These are phyloP conservation scores for Penicillium riverlandense DNA, from an alignment of 495 filamentous ascomycete genomes.

Conservation along the genomic window DNA sequence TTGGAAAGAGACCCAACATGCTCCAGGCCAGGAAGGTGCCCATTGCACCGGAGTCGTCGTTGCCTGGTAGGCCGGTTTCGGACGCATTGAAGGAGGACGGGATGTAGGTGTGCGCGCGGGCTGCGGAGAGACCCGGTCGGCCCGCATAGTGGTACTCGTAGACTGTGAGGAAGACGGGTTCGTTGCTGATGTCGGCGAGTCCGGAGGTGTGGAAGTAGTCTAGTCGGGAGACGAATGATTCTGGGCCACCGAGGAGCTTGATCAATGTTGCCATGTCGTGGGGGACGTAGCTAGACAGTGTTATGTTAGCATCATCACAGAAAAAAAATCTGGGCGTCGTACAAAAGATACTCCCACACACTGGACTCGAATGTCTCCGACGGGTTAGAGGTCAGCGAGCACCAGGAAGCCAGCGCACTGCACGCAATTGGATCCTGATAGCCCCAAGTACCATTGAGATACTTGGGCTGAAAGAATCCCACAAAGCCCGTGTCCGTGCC, in stretches of 20 bases:
- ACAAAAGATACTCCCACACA: conserved; percentile 61
- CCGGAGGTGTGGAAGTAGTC: conserved; percentile 60
- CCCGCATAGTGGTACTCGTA: conserved; percentile 70
- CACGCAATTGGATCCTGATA: conserved; percentile 66
- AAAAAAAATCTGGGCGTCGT: background rate
- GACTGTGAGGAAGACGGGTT: conserved; percentile 63
- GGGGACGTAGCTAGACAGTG: conserved; percentile 48
- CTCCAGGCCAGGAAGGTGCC: conserved; percentile 56
- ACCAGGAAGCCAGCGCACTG: conserved; percentile 45
- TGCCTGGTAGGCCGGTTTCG: conserved; percentile 56
- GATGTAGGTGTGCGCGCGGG: conserved; percentile 57
- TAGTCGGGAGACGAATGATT: conserved; percentile 52
- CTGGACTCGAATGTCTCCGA: conserved; percentile 65
- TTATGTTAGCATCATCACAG: background rate
- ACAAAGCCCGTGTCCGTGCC: conserved; percentile 55
- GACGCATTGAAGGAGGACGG: conserved; percentile 55
- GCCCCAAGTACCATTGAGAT: conserved; percentile 58
- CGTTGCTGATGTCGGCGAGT: conserved; percentile 65
- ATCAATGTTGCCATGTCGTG: conserved; percentile 62
- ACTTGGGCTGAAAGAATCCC: conserved; percentile 63
- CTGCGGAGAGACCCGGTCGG: conserved; percentile 54
- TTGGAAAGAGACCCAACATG: conserved; percentile 64
- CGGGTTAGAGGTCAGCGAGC: conserved; percentile 57
- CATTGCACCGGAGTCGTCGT: conserved; percentile 64
- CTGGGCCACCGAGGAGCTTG: conserved; percentile 49